Base-by-base conservation (phyloP, 768 basidiomycete genomes). In the Coprinellus micaceus region DNA sequence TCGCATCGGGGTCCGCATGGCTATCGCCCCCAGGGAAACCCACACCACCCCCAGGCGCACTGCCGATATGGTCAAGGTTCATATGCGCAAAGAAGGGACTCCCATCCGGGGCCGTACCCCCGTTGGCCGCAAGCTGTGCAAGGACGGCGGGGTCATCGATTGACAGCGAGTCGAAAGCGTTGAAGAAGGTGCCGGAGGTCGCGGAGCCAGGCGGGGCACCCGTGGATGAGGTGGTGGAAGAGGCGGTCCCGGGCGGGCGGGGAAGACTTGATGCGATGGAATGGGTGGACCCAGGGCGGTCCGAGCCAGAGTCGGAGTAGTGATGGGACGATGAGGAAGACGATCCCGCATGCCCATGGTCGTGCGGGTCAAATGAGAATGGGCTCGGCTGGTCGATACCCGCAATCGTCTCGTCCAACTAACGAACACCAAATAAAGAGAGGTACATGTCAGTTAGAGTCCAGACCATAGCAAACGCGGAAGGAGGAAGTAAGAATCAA, bases 121-220 rank as follows among this genome's bases (percentile, higher is more conserved):
- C 68, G 1, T 24, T 56, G 25, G 21, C 37, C n/a, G 82, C 68
- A 47, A 89, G 73, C 2, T 85, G 81, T 0, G 86, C 83, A 36
- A 90, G 74, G 7, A 85, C 83, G 53, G 79, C 79, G 1, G 84
- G 82, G 64, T 91, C 89, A 55, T 90, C 89, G 50, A 92, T 76
- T 19, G 82, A 83, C 84, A 92, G 81, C 51, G 86, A 76, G 7
- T 87, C 89, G 65, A 92, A 91, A 1, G 84, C 85, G 22, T 77
- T 79, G 3, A 79, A 81, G 63, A 87, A 57, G 11, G 48, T 50
- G 5, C 33, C 26, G 40, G 49, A 37, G 11, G 56, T 51, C 29
- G 22, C 13, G 24, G 24, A 45, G 48, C 45, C 19, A 24, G 36
- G 47, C 33, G 33, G 5, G 41, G 39, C 2, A 24, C 48, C 56